Evolutionary conservation across 495 filamentous ascomycete species (phyloP).

Genomic region (Penicillium malachiteum): DNA sequence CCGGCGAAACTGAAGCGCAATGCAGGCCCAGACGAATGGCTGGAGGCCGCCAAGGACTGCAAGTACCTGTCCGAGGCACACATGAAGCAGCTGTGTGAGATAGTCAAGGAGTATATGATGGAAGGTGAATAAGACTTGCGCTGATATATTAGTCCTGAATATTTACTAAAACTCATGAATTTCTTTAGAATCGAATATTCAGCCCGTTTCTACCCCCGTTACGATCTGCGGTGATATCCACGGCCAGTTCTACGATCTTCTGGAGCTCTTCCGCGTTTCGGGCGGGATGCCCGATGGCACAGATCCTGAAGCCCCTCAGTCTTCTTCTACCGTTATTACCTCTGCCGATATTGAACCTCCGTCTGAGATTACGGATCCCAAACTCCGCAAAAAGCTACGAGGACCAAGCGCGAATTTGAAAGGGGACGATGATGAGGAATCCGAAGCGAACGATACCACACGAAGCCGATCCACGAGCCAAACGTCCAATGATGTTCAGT

Average conservation of each 20-base stretch:
- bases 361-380: constrained; percentile 78
- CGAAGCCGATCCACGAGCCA: constrained; percentile 40
- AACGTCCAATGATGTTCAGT: constrained; percentile 40
- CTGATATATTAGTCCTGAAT: no score
- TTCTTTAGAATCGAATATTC: constrained; percentile 86
- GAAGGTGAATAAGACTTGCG: constrained; percentile 58
- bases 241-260: constrained; percentile 97
- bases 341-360: constrained; percentile 87
- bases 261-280: constrained; percentile 94
- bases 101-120: constrained; percentile 97
- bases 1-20: constrained; percentile 78
- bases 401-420: constrained; percentile 44
- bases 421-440: constrained; percentile 44
- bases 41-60: constrained; percentile 91
- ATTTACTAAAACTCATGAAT: not conserved
- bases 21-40: constrained; percentile 93
- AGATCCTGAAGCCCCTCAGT: constrained; percentile 61
- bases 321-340: constrained; percentile 58
- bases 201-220: constrained; percentile 93
- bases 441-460: constrained; percentile 18
- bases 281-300: constrained; percentile 90
- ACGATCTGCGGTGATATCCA: constrained; percentile 98
- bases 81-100: constrained; percentile 99
- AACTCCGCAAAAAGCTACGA: constrained; percentile 75
- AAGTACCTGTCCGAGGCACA: constrained; percentile 91